Base-by-base conservation (phyloP, 305 asterid genomes). In the Fraxinus albicans region DNA sequence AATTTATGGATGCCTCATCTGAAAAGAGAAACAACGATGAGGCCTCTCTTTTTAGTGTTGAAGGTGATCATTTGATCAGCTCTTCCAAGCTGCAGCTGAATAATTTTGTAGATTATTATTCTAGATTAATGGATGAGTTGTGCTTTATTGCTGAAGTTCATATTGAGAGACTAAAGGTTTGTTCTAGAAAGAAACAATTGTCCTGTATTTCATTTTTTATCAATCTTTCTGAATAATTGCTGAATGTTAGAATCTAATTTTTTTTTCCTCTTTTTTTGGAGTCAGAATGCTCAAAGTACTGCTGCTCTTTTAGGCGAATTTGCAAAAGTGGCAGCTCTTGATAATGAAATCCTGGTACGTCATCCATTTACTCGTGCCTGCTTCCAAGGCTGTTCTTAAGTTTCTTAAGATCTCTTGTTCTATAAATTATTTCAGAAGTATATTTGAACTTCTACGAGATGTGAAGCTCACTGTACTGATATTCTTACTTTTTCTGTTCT, bases 101-200 rank as follows among this genome's bases (percentile, higher is more conserved):
- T 77, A 76, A 53, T 87, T 87, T 80, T 85, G 78, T 94, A 84
- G 94, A 91, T 81, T 92, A 92, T 83, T 94, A 93, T 84, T 86
- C 86, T 73, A 85, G 89, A 83, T 88, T 94, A 81, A 89, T 87
- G 82, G 88, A 90, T 73, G 91, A 80, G 79, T 86, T 94, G 78
- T 83, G 83, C 88, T 73, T 86, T 83, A 86, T 85, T 67, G 87
- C 88, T 69, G 87, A 87, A 78, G 38, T 78, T 80, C 95, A 93
- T 73, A 86, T 89, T 58, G 86, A 85, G 74, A 89, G 82, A 74
- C 85, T 91, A 69, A 87, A 89, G 97, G 98, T 94, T 83, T 81
- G 83, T 69, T 53, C 82, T 53, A 60, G 27, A n/a, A 65, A 53
- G 23, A 69, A 80, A 29, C 60, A 70, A 75, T 44, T 79, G 73